Base-by-base conservation (phyloP, 768 basidiomycete species). In the Hygrocybe coccinea region DNA sequence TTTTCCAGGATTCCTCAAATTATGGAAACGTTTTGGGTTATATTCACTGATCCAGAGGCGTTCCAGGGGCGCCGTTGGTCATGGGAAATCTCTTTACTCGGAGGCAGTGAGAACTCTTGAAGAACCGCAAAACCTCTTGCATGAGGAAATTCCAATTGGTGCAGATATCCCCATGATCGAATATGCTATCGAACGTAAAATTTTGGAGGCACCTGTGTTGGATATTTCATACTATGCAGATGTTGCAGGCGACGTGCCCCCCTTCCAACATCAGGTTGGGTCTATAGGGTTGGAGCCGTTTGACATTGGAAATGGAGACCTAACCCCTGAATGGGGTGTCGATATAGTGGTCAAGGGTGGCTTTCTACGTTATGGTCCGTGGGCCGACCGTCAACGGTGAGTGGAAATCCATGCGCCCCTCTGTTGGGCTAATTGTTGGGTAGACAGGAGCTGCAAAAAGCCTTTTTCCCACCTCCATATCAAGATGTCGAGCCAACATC, bases 351-450 rank as follows among this genome's bases (percentile, higher is more conserved):
- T 97, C n/a, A 75, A 82, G 56, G 84, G 85, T 15, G 95, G 91
- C 0, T 68, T 78, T 35, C 60, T 97, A 35, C 80, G 83, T 17
- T 98, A 97, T 66, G 95, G 95, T 4, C 95, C 95, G 3, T 98
- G 95, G 95, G 88, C 94, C 21, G 95, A 98, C 71, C 80, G 95
- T 22, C 95, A 97, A 69, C 78, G 94, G 90, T 86, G 64, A 62
- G 56, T 19, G 11, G 21, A 37, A 35, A 9, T 17, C 24, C 4
- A 24, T 8, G 29, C 11, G 24, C 14, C 41, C 38, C 33, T 50
- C 43, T 22, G 1, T 36, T 47, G 55, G 3, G 58, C 44, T 56
- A 29, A 57, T 25, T 34, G 35, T 35, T 34, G 57, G 10, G 6
- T 62, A 89, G 92, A 45, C 81, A 76, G 12, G 82, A 89, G 56